Base-by-base conservation (phyloP, 2,329 filamentous ascomycete genomes). In the Penicillium vulpinum region DNA sequence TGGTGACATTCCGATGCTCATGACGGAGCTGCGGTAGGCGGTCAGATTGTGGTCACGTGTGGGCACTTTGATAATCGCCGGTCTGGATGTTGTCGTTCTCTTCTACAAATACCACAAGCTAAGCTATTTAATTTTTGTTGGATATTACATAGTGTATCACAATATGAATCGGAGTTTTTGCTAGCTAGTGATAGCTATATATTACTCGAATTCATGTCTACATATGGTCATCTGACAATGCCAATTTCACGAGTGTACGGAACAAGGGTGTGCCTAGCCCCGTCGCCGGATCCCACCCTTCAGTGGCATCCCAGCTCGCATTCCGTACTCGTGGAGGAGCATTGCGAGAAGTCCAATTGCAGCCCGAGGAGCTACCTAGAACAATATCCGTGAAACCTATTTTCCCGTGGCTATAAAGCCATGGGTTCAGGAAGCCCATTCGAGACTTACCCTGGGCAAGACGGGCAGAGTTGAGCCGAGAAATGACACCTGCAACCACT, bases 391-490 rank as follows among this genome's bases (percentile, higher is more conserved):
- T 82, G 46, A 83, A 70, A 3, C 78, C 80, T 21, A 70, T 62
- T 57, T 72, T 70, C 21, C 75, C 77, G 36, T 75, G 59, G 24
- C 70, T 72, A 64, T 87, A 87, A 16, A 88, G 72, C 81, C 82
- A 85, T 1, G 85, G 84, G 68, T 87, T 87, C 26, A 88, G 70
- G 65, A 86, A 87, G 1, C 85, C 85, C 64, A 88, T 72, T 0
- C 76, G 66, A 7, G 80, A 69, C 67, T 80, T 80, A 1, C 83
- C 83, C n/a, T 76, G 74, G 16, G 80, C 75, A 46, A 88, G 72
- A 31, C 86, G 78, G 22, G 83, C 81, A 57, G 86, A 84, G 67
- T 90, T 90, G 49, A 91, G 71, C 36, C 89, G 78, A 0, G 83
- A 80, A 47, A 91, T 75, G 60, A 91, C 80, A 15, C 81, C 81